A percentile compares a stretch with the other conserved stretches of the same genome.
These are phyloP conservation scores for Cercospora nicotianae DNA, from an alignment of 2,329 filamentous ascomycete genomes.

Conservation along the genomic window DNA sequence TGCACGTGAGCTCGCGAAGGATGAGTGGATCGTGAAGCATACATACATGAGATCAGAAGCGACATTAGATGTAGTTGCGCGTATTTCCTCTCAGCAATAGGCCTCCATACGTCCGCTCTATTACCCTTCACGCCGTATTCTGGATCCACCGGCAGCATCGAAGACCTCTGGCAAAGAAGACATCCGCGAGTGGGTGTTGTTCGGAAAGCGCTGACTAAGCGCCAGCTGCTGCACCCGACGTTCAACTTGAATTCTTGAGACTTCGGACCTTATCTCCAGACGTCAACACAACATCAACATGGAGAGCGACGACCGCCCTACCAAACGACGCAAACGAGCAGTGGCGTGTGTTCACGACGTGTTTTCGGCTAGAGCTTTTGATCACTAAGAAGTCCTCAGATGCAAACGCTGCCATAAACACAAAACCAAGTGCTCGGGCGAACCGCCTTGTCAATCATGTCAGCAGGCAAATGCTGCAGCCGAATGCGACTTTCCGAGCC, in stretches of 20 bases:
- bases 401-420: constrained; percentile 32
- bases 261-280: too few species aligned
- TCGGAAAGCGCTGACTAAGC: neutral
- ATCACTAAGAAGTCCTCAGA: constrained; percentile 13
- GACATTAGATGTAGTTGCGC: too few species aligned
- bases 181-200: neutral
- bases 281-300: neutral
- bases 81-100: too few species aligned
- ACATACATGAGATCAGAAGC: neutral
- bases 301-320: constrained; percentile 4
- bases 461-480: constrained; percentile 24
- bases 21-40: constrained; percentile 35
- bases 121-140: too few species aligned
- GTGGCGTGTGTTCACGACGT: constrained; percentile 13
- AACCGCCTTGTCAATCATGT: constrained; percentile 30
- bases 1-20: constrained; percentile 40
- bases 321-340: constrained; percentile 21
- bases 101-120: too few species aligned
- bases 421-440: constrained; percentile 34
- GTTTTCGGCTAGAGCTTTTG: neutral
- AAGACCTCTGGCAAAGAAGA: too few species aligned
- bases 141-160: too few species aligned
- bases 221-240: neutral
- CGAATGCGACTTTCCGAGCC: constrained; percentile 26
- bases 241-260: too few species aligned